These are phyloP conservation scores for Agaricus subrufescens DNA, from an alignment of 768 basidiomycete species.

Conservation along the genomic window DNA sequence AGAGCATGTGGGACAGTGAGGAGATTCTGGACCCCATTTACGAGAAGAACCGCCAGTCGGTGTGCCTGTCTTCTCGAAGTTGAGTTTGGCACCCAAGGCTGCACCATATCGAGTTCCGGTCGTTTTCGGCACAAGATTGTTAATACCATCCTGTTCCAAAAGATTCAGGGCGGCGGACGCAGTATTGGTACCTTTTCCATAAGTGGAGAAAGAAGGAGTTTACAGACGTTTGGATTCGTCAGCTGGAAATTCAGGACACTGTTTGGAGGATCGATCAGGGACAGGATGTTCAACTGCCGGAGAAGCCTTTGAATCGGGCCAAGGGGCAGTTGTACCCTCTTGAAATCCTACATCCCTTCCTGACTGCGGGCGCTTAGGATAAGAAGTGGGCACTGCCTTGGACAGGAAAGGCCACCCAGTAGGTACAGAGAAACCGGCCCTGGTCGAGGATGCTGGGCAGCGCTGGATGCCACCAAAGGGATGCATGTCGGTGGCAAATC, in stretches of 20 bases:
- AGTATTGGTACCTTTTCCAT: slow-evolving; percentile 1
- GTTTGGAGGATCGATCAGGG: background rate
- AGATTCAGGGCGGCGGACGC: slow-evolving; percentile 13
- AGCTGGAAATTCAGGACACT: background rate
- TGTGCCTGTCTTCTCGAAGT: slow-evolving; percentile 29
- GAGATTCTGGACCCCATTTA: slow-evolving; percentile 54
- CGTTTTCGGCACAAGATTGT: slow-evolving; percentile 26
- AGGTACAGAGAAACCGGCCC: slow-evolving; percentile 16
- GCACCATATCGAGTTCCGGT: slow-evolving; percentile 69
- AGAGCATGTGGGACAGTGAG: slow-evolving; percentile 62
- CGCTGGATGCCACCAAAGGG: slow-evolving; percentile 61
- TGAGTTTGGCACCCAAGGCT: slow-evolving; percentile 34
- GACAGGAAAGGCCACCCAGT: slow-evolving; percentile 14
- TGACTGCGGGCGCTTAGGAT: too few relatives aligned
- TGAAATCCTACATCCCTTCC: too few relatives aligned
- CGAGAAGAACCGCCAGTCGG: slow-evolving; percentile 30
- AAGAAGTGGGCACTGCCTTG: slow-evolving; percentile 12
- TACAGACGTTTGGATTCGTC: background rate
- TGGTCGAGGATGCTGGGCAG: slow-evolving; percentile 61
- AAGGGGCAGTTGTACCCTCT: too few relatives aligned
- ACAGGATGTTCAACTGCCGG: too few relatives aligned
- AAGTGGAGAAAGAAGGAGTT: background rate
- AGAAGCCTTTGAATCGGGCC: too few relatives aligned
- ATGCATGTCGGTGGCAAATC: slow-evolving; percentile 28
- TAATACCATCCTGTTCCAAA: slow-evolving; percentile 16